A percentile compares a stretch with the other conserved stretches of the same genome.
phyloP scores from a whole-genome alignment of 2,329 filamentous ascomycete species.

The Botrytis paeoniae region DNA sequence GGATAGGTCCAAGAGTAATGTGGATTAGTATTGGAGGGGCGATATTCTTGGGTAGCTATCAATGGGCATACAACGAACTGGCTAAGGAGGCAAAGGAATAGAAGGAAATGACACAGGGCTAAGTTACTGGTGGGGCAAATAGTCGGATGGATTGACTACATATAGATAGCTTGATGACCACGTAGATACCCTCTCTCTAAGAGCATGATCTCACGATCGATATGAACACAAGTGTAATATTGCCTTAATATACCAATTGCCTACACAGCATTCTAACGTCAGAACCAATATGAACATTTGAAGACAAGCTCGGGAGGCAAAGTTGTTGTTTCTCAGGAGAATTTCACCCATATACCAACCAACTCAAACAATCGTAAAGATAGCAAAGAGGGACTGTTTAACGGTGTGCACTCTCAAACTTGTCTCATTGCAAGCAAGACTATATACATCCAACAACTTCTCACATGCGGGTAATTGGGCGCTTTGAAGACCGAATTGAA shows the following conservation, averaged over 20 bases:
- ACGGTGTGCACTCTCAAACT: neutral
- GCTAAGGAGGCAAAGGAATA: slow-evolving; percentile 21
- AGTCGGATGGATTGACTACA: neutral
- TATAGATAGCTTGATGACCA: neutral
- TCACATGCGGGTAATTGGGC: neutral
- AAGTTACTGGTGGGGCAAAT: neutral
- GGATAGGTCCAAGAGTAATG: slow-evolving; percentile 75
- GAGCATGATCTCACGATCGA: slow-evolving; percentile 11
- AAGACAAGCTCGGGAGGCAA: neutral
- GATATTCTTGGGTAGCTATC: slow-evolving; percentile 91
- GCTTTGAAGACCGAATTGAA: neutral
- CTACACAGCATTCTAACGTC: neutral
- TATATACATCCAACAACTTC: neutral
- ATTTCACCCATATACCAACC: no score
- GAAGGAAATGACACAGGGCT: neutral
- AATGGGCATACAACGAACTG: slow-evolving; percentile 78
- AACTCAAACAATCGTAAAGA: neutral
- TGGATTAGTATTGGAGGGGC: slow-evolving; percentile 96
- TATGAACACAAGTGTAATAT: neutral
- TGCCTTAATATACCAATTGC: neutral
- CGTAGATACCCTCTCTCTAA: neutral
- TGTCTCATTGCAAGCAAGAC: neutral
- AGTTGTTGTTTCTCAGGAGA: neutral
- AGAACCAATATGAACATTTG: neutral
- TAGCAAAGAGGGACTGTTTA: neutral